Conservation (phyloP, 2,329 filamentous ascomycete species). For the Talaromyces sp. region DNA sequence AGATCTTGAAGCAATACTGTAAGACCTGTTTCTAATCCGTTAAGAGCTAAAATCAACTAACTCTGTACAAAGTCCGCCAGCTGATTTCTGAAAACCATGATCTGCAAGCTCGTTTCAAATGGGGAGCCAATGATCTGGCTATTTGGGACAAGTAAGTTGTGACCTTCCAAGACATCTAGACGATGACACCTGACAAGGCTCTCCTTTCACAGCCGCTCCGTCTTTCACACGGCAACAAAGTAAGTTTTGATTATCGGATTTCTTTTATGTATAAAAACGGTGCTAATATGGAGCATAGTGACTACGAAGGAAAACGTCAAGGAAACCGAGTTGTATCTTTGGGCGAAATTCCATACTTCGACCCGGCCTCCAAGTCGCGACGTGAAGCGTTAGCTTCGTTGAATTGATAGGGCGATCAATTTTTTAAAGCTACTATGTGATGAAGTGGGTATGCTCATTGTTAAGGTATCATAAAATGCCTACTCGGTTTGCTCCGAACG, state of each 20-base stretch:
- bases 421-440: background rate
- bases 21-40: slow-evolving; percentile 8
- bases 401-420: background rate
- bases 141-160: slow-evolving; percentile 18
- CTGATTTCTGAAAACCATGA: slow-evolving; percentile 39
- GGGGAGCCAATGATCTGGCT: slow-evolving; percentile 38
- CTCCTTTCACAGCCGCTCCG: background rate
- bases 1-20: slow-evolving; percentile 27
- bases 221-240: background rate
- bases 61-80: slow-evolving; percentile 19
- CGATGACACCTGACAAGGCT: background rate
- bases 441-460: background rate
- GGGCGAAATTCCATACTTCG: slow-evolving; percentile 52
- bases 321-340: slow-evolving; percentile 50
- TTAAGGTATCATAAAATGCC: background rate
- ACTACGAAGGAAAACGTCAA: slow-evolving; percentile 43
- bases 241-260: background rate
- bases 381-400: background rate
- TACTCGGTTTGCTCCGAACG: too few species aligned
- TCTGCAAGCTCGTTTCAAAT: slow-evolving; percentile 33
- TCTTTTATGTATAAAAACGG: slow-evolving; percentile 25
- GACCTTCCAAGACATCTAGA: slow-evolving; percentile 23
- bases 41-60: background rate
- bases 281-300: slow-evolving; percentile 31
- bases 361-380: slow-evolving; percentile 29